phyloP scores from a whole-genome alignment of 768 basidiomycete species.

The Collybia sordida region DNA sequence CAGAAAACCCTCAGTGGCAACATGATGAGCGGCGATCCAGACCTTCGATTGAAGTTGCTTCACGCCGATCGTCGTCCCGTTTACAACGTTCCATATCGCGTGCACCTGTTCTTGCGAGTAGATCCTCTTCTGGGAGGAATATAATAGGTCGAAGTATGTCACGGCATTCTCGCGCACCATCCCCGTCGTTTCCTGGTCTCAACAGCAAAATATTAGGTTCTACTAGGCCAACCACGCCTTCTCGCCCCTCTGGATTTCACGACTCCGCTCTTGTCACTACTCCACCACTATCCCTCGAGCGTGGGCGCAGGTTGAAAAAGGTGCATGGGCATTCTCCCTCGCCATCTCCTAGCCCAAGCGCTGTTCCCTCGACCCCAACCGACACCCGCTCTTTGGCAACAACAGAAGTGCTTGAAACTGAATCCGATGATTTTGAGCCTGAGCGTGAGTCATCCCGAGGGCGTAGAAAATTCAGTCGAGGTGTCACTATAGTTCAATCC shows the following conservation, averaged over 20 bases:
- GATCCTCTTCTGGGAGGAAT: conserved; percentile 37
- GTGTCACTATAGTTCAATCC: background rate
- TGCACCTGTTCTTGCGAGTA: conserved; percentile 40
- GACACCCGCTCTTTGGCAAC: conserved; percentile 22
- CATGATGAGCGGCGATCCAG: conserved; percentile 25
- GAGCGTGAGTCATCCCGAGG: conserved; percentile 17
- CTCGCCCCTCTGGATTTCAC: conserved; percentile 20
- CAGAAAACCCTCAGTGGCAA: conserved; percentile 21
- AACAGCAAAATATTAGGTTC: conserved; percentile 12
- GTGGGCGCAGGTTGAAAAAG: conserved; percentile 32
- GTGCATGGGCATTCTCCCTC: conserved; percentile 15
- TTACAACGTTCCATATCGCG: conserved; percentile 49
- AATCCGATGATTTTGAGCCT: conserved; percentile 17
- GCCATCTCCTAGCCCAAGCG: conserved; percentile 25
- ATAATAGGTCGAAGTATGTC: conserved; percentile 39
- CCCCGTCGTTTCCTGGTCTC: conserved; percentile 19
- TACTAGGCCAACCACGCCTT: conserved; percentile 23
- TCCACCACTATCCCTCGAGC: conserved; percentile 27
- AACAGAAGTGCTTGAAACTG: conserved; percentile 9
- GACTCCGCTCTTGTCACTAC: conserved; percentile 26
- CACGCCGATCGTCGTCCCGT: conserved; percentile 39
- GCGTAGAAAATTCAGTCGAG: conserved; percentile 12
- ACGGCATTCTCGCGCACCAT: conserved; percentile 28
- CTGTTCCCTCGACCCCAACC: conserved; percentile 44
- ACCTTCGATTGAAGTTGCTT: conserved; percentile 33